Percentiles rank a stretch among this genome's conserved stretches.
These are phyloP conservation scores for Amphicarpaea edgeworthii DNA, from an alignment of 306 rosid species.

Conservation along the genomic window DNA sequence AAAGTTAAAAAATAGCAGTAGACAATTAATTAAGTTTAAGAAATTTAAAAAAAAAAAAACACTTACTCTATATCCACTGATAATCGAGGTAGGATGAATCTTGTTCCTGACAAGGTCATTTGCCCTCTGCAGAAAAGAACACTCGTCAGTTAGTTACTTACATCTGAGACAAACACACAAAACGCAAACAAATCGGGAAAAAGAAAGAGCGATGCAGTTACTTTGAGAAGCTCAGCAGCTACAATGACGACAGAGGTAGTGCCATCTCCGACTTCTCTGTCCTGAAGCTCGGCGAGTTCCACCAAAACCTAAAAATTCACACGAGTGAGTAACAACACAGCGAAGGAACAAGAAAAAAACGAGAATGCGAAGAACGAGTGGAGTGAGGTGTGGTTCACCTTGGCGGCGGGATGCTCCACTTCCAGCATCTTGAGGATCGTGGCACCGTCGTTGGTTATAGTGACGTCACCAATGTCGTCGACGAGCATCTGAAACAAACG, in stretches of 20 bases:
- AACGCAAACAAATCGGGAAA: neutral
- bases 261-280: constrained; percentile 97
- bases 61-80: constrained; percentile 91
- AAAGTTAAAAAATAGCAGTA: neutral
- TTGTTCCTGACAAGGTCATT: constrained; percentile 95
- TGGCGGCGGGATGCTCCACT: constrained; percentile 99
- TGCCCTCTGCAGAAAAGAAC: constrained; percentile 68
- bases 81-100: constrained; percentile 97
- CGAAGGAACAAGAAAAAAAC: neutral
- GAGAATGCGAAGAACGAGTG: neutral
- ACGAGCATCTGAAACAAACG: constrained; percentile 81
- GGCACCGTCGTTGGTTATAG: constrained; percentile 96
- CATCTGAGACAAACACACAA: neutral
- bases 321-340: neutral
- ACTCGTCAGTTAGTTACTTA: neutral
- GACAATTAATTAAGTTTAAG: neutral
- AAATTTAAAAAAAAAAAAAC: neutral
- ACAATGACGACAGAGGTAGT: constrained; percentile 95
- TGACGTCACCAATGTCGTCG: constrained; percentile 93
- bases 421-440: constrained; percentile 96
- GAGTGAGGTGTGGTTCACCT: constrained; percentile 47
- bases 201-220: constrained; percentile 13
- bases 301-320: constrained; percentile 74
- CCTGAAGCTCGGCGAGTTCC: constrained; percentile 96
- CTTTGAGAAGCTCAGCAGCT: constrained; percentile 96